These are phyloP conservation scores for Phytophthora agathidicida DNA, from an alignment of 352 stramenopile species.

Conservation along the genomic window DNA sequence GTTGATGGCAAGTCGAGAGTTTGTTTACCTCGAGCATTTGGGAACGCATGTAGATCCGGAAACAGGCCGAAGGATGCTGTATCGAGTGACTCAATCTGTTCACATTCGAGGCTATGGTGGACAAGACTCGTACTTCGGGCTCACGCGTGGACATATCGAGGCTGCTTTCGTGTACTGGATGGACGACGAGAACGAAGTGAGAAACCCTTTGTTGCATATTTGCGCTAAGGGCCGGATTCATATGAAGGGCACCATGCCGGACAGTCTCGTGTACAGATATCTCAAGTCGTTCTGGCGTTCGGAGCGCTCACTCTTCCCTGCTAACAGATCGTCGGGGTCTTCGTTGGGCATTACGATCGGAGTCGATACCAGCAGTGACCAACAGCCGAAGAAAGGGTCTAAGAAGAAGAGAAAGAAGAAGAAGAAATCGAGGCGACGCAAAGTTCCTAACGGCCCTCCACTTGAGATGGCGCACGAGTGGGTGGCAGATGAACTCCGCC, in stretches of 20 bases:
- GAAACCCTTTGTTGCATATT: slow-evolving; percentile 55
- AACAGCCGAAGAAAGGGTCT: slow-evolving; percentile 10
- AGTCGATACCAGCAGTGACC: slow-evolving; percentile 5
- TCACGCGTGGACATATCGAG: slow-evolving; percentile 70
- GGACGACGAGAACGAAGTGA: slow-evolving; percentile 45
- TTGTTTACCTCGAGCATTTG: slow-evolving; percentile 73
- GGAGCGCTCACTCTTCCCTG: slow-evolving; percentile 42
- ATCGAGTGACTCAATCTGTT: slow-evolving; percentile 68
- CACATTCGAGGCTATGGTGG: slow-evolving; percentile 65
- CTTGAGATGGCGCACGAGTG: slow-evolving; percentile 67
- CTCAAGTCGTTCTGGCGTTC: slow-evolving; percentile 67
- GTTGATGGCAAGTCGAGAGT: slow-evolving; percentile 68
- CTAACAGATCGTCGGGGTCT: slow-evolving; percentile 26
- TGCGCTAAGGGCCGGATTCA: slow-evolving; percentile 63
- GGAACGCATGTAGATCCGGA: slow-evolving; percentile 58
- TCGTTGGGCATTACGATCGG: slow-evolving; percentile 28
- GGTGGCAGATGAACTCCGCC: slow-evolving; percentile 65
- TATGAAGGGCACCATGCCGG: slow-evolving; percentile 64
- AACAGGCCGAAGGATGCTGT: slow-evolving; percentile 60
- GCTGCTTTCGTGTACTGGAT: slow-evolving; percentile 76
- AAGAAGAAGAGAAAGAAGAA: slow-evolving; percentile 40
- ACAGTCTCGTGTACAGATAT: slow-evolving; percentile 61
- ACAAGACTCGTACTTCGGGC: slow-evolving; percentile 68
- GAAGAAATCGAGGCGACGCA: slow-evolving; percentile 19
- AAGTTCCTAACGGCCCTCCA: slow-evolving; percentile 34